Evolutionary conservation across 2,329 filamentous ascomycete genomes (phyloP).

Genomic region (Didymella arachidicola): DNA sequence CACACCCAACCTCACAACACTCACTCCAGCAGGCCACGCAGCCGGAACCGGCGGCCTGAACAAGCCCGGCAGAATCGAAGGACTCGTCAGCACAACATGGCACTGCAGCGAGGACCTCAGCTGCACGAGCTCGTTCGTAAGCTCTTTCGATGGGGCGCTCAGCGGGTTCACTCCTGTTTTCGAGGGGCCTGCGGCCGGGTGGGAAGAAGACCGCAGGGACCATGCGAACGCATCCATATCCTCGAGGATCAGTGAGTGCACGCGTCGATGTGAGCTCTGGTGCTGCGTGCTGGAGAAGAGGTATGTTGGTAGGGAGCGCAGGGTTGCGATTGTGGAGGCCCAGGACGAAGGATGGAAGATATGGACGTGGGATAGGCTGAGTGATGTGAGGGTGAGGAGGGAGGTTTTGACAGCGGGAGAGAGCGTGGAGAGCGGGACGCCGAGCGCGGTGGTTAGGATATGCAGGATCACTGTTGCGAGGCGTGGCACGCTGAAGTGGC

Average conservation of each 20-base stretch:
- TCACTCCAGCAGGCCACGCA: slow-evolving; percentile 37
- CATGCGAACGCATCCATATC: slow-evolving; percentile 60
- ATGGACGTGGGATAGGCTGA: slow-evolving; percentile 63
- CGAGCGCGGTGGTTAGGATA: slow-evolving; percentile 17
- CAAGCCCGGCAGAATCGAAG: slow-evolving; percentile 16
- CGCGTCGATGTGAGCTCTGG: slow-evolving; percentile 54
- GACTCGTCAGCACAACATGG: slow-evolving; percentile 24
- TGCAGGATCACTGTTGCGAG: slow-evolving; percentile 52
- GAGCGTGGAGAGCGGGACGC: neutral
- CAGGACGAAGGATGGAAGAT: slow-evolving; percentile 65
- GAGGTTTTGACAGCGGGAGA: neutral
- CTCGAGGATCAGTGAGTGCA: slow-evolving; percentile 64
- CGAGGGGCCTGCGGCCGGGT: neutral
- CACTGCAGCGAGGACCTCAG: slow-evolving; percentile 26
- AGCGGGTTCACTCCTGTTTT: slow-evolving; percentile 19
- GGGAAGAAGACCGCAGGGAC: slow-evolving; percentile 14
- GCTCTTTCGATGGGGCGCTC: slow-evolving; percentile 21
- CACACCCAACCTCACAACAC: slow-evolving; percentile 46
- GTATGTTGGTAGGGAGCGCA: slow-evolving; percentile 58
- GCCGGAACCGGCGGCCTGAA: slow-evolving; percentile 37
- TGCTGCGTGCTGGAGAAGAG: slow-evolving; percentile 61
- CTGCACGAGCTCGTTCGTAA: slow-evolving; percentile 24
- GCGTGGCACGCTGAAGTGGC: slow-evolving; percentile 60
- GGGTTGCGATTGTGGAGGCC: slow-evolving; percentile 58
- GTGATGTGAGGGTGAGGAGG: slow-evolving; percentile 40